Evolutionary conservation across 768 basidiomycete genomes (phyloP), one percentile per base, ranked within the genome.

Genomic region (Psilocybe cubensis): DNA sequence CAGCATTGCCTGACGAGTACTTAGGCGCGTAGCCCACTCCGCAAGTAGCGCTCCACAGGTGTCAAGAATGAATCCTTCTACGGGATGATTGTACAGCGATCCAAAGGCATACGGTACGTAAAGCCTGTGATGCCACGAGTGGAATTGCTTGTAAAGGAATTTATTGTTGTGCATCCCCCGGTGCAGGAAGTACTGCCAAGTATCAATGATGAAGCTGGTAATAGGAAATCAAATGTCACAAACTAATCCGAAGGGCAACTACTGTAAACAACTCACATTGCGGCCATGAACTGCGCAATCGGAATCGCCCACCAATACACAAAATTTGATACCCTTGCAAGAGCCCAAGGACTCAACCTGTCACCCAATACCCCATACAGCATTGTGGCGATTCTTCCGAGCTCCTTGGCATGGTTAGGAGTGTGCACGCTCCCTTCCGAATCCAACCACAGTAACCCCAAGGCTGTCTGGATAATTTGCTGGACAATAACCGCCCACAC

Each of bases 71-170:
- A 99, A 88, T 1, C 96, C 97, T 69, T 99, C 97, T 31, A 98
- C 64, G 0, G 96, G 96, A 70, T 98, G 96, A 72, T 98, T 99
- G 80, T 99, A 99, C 4, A 98, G 79, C 18, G 97, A 91, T 17
- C 97, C 97, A 66, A 91, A 99, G 0, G 97, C 94, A 68, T 97
- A 98, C 1, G 97, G 96, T 6, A 96, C 94, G 70, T 98, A 96
- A 7, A 99, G 86, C 8, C 94, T 83, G 71, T 99, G 97, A 72
- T 99, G 97, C 73, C 89, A 88, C 0, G 93, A 94, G 72, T 99
- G 97, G 61, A 98, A 80, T 52, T 92, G 86, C 62, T 86, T 91
- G 77, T 96, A 99, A 28, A 98, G 80, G 73, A 84, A 98, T 63
- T 87, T 91, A 78, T 92, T 93, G 65, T 84, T 74, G 75, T 98